Percentiles rank a stretch among this genome's conserved stretches.
Conservation (phyloP, 2,329 filamentous ascomycete species). For the Hirsutella thompsonii region DNA sequence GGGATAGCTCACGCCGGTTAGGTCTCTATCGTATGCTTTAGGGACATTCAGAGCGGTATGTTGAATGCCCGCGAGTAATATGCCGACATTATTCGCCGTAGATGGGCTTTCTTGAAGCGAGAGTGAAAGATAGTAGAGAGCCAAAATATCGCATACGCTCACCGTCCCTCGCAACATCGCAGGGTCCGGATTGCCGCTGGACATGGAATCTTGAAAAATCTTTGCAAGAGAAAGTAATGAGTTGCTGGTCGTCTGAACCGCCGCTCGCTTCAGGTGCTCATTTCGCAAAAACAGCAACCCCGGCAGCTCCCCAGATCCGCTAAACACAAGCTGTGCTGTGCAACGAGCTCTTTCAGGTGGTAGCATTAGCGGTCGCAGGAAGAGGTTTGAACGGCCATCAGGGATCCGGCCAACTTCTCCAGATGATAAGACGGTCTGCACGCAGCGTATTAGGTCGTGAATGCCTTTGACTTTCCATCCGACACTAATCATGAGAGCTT, state of each 20-base stretch:
- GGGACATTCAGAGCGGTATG: slow-evolving; percentile 33
- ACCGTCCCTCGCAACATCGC: slow-evolving; percentile 48
- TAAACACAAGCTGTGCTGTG: slow-evolving; percentile 74
- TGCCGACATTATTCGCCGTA: slow-evolving; percentile 96
- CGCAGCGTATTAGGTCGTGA: slow-evolving; percentile 63
- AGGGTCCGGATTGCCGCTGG: slow-evolving; percentile 49
- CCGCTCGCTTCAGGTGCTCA: slow-evolving; percentile 61
- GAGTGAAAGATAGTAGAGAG: slow-evolving; percentile 88
- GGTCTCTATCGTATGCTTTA: slow-evolving; percentile 4
- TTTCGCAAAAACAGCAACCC: slow-evolving; percentile 63
- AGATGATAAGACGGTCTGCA: slow-evolving; percentile 55
- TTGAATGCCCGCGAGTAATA: slow-evolving; percentile 88
- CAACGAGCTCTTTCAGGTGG: slow-evolving; percentile 72
- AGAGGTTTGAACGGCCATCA: slow-evolving; percentile 3
- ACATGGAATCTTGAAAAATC: slow-evolving; percentile 94
- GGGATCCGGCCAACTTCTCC: slow-evolving; percentile 5
- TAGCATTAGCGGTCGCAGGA: slow-evolving; percentile 52
- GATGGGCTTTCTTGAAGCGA: slow-evolving; percentile 93
- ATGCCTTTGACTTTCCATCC: slow-evolving; percentile 60
- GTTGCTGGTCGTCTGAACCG: slow-evolving; percentile 89
- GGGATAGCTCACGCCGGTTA: slow-evolving; percentile 40
- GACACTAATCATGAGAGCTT: slow-evolving; percentile 80
- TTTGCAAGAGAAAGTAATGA: slow-evolving; percentile 89
- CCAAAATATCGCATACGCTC: slow-evolving; percentile 82
- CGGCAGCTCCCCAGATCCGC: slow-evolving; percentile 60